A percentile compares a stretch with the other conserved stretches of the same genome.
Evolutionary conservation across 768 basidiomycete species (phyloP).

Genomic region (Tulasnella sp.): DNA sequence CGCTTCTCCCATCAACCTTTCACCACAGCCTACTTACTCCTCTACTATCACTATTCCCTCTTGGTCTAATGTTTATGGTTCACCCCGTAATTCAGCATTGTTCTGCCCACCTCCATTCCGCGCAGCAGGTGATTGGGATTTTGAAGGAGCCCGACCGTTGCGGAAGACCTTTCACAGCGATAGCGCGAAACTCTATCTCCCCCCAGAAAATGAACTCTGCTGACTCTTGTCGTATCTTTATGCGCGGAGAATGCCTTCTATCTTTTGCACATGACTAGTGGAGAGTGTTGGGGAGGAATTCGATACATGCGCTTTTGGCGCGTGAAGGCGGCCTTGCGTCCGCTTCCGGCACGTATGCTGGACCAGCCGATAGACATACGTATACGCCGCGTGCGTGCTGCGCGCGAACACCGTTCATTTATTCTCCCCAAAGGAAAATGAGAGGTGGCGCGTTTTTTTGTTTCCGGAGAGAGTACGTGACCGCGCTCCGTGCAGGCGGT

Average conservation of each 20-base stretch:
- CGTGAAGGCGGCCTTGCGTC: background rate
- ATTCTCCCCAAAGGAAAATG: slow-evolving; percentile 1
- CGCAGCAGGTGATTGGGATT: too few relatives aligned
- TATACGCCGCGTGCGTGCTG: background rate
- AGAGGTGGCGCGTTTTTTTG: background rate
- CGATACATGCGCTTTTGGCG: background rate
- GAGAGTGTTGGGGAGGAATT: background rate
- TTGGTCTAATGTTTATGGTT: background rate
- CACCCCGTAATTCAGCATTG: background rate
- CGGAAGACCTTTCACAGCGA: background rate
- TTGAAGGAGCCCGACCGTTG: background rate
- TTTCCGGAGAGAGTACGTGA: background rate
- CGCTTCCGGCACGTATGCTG: background rate
- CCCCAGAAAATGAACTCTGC: background rate
- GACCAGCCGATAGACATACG: background rate
- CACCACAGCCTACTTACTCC: background rate
- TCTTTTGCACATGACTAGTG: background rate
- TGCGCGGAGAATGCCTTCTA: background rate
- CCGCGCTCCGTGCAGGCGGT: background rate
- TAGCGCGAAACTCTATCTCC: background rate
- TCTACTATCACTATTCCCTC: background rate
- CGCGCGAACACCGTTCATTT: background rate
- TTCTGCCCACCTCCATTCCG: background rate
- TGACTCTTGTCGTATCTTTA: background rate
- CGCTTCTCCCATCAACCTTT: background rate